Percentiles rank a stretch among this genome's conserved stretches.
phyloP scores from a whole-genome alignment of 768 basidiomycete genomes.

The Cyclocybe aegerita region DNA sequence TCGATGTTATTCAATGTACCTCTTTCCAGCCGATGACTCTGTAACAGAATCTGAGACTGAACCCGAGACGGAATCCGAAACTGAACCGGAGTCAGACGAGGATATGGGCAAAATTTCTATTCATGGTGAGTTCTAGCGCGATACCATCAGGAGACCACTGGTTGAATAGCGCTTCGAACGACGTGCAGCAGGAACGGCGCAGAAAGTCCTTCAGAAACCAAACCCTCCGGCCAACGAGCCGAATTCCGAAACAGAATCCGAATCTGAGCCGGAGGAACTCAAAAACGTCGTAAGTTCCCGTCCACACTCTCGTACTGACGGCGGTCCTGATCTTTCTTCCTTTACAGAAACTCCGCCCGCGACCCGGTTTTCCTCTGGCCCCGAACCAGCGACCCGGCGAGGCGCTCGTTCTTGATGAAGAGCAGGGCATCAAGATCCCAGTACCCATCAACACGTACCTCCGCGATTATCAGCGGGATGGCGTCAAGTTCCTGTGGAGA shows the following conservation, averaged over 20 bases:
- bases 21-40: slow-evolving; percentile 2
- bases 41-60: slow-evolving; percentile 3
- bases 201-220: background rate
- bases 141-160: too few relatives aligned
- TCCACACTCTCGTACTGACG: background rate
- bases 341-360: slow-evolving; percentile 39
- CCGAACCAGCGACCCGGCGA: slow-evolving; percentile 40
- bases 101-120: background rate
- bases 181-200: too few relatives aligned
- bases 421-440: slow-evolving; percentile 52
- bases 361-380: slow-evolving; percentile 54
- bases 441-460: slow-evolving; percentile 79
- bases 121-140: too few relatives aligned
- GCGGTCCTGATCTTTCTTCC: background rate
- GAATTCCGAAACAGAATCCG: slow-evolving; percentile 17
- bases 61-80: slow-evolving; percentile 21
- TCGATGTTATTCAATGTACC: background rate
- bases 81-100: slow-evolving; percentile 25
- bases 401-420: slow-evolving; percentile 51
- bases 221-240: background rate
- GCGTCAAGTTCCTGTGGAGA: slow-evolving; percentile 77
- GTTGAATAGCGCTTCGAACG: too few relatives aligned
- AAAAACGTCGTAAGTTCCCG: slow-evolving; percentile 20
- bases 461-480: slow-evolving; percentile 90
- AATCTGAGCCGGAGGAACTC: slow-evolving; percentile 28